Base-by-base conservation (phyloP, 345 rosid species). In the Gossypium ekmanianum region DNA sequence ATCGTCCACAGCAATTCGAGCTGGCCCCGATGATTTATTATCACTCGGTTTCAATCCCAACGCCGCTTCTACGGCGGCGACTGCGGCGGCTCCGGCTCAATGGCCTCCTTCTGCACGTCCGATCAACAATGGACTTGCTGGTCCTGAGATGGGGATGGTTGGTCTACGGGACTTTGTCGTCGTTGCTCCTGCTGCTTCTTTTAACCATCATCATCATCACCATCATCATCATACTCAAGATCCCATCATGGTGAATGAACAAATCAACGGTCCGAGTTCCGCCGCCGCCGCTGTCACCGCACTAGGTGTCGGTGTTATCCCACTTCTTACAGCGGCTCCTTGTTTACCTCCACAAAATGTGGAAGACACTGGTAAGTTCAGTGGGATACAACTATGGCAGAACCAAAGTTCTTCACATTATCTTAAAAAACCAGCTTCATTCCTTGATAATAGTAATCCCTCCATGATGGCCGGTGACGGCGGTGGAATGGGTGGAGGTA, bases 21-120 rank as follows among this genome's bases (percentile, higher is more conserved):
- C 88, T 27, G 89, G 88, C 14, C 84, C 92, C 8, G 97, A 90
- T 84, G 98, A 93, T 68, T 93, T 95, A 17, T 95, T 95, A 17
- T 95, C 98, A 2, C 96, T 95, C 79, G 98, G 99, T 79, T 95
- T 93, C 84, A 95, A 89, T 91, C 93, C 94, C 79, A 93, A 88
- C 41, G 88, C 96, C 1, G 45, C 89, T 43, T 75, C 56, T n/a
- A 3, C 14, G 12, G 20, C 79, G 4, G 81, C 88, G 55, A 63
- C 83, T 75, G 74, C 84, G 70, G 78, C 74, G 72, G 85, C 2
- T 69, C 87, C 24, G 2, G 11, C 44, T 57, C 73, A 34, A 2
- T 93, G 98, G 97, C 81, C 82, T 3, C 72, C 84, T 48, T 44
- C 88, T 8, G 48, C 89, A 0, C 74, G 86, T 39, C 56, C 82